Conservation (phyloP, 345 rosid species). For the Geranium brycei region DNA sequence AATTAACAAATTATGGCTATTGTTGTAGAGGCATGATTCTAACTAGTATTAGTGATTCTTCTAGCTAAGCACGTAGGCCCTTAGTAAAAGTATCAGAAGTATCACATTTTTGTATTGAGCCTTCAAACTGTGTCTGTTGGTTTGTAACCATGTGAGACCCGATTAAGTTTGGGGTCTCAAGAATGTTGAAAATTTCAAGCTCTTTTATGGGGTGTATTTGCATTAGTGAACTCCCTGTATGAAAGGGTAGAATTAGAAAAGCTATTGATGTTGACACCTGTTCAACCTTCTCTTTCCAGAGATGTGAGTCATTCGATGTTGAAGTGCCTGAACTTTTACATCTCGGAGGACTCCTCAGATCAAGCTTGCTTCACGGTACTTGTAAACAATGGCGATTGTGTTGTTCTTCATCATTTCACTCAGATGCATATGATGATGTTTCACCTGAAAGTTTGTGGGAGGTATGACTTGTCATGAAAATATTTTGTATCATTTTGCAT, state of each 20-base stretch:
- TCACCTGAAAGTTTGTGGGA: constrained; percentile 86
- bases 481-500: background rate
- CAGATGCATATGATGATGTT: constrained; percentile 26
- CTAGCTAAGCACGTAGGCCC: too few relatives aligned
- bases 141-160: too few relatives aligned
- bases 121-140: too few relatives aligned
- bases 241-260: background rate
- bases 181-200: too few relatives aligned
- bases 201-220: too few relatives aligned
- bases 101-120: too few relatives aligned
- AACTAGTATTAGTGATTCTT: too few relatives aligned
- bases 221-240: background rate
- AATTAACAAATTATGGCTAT: too few relatives aligned
- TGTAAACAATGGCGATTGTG: constrained; percentile 41
- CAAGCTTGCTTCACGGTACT: constrained; percentile 27
- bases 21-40: too few relatives aligned
- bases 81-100: too few relatives aligned
- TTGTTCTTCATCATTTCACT: constrained; percentile 38
- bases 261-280: constrained; percentile 4
- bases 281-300: constrained; percentile 29
- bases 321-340: constrained; percentile 26
- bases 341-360: constrained; percentile 29
- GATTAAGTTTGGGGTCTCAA: too few relatives aligned
- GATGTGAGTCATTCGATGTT: constrained; percentile 29
- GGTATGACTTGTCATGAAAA: constrained; percentile 29